Evolutionary conservation across 1,284 basidiomycete genomes (phyloP).

Genomic region (Rhodotorula sp.): DNA sequence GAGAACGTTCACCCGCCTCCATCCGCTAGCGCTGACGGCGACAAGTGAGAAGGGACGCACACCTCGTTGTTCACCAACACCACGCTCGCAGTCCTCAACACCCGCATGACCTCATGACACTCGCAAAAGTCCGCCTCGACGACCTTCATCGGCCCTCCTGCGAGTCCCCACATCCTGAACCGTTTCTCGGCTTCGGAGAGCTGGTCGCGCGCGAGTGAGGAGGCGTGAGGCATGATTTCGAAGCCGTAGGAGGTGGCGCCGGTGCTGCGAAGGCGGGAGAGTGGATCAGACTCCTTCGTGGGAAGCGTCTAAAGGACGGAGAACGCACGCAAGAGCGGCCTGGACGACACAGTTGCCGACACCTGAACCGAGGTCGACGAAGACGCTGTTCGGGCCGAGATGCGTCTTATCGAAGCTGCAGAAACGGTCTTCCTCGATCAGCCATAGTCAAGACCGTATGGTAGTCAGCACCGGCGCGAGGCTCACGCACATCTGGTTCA

Average conservation of each 20-base stretch:
- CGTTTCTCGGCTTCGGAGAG: conserved; percentile 53
- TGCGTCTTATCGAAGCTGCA: conserved; percentile 45
- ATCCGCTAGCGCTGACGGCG: no score
- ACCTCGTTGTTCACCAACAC: conserved; percentile 60
- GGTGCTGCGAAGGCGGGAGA: conserved; percentile 33
- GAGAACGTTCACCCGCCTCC: no score
- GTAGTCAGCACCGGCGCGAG: no score
- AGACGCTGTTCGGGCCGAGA: conserved; percentile 48
- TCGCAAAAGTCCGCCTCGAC: conserved; percentile 57
- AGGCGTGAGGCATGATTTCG: conserved; percentile 56
- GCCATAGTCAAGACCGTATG: neutral
- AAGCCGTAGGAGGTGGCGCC: conserved; percentile 55
- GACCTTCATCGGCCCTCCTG: conserved; percentile 51
- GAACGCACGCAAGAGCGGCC: conserved; percentile 52
- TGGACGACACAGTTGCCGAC: conserved; percentile 60
- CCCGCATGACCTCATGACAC: conserved; percentile 46
- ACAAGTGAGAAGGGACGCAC: conserved; percentile 4
- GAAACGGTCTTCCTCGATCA: neutral
- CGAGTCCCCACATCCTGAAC: conserved; percentile 56
- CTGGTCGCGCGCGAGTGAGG: conserved; percentile 54
- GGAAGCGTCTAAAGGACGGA: neutral
- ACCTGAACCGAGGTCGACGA: conserved; percentile 59
- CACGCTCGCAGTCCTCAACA: conserved; percentile 53
- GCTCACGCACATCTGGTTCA: conserved; percentile 47
- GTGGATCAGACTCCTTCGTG: neutral